These are phyloP conservation scores for Nakaseomyces kungkrabaensis DNA, from an alignment of 1,139 yeast genomes.

Conservation along the genomic window DNA sequence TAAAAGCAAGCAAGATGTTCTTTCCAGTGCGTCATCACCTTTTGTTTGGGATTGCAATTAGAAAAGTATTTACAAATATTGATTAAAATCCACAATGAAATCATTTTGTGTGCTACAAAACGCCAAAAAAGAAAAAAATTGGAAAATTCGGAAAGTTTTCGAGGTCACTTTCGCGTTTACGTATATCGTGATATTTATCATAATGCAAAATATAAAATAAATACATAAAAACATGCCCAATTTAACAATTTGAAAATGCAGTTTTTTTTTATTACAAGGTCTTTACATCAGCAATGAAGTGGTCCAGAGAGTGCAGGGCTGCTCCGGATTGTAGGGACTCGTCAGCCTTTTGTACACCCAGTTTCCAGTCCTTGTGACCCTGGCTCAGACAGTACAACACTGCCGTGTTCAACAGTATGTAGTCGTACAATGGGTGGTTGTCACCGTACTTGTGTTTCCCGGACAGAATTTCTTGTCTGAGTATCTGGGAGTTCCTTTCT, in stretches of 20 bases:
- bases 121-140: neutral
- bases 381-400: constrained; percentile 79
- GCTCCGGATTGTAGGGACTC: constrained; percentile 55
- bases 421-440: constrained; percentile 66
- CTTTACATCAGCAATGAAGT: constrained; percentile 35
- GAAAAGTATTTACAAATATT: no score
- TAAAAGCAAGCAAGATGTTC: no score
- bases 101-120: neutral
- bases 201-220: neutral
- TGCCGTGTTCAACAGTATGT: constrained; percentile 77
- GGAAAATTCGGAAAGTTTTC: neutral
- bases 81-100: no score
- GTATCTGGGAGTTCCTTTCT: constrained; percentile 59
- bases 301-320: constrained; percentile 51
- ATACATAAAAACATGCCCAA: no score
- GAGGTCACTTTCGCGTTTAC: neutral
- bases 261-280: constrained; percentile 3
- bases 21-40: no score
- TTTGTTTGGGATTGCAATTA: no score
- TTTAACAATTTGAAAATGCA: neutral
- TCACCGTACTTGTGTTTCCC: constrained; percentile 40
- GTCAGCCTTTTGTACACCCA: constrained; percentile 70
- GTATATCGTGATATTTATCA: neutral
- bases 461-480: constrained; percentile 43
- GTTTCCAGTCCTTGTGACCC: constrained; percentile 52